Evolutionary conservation across 805 yeast genomes (phyloP).

Genomic region (Hanseniaspora pseudoguilliermondii): DNA sequence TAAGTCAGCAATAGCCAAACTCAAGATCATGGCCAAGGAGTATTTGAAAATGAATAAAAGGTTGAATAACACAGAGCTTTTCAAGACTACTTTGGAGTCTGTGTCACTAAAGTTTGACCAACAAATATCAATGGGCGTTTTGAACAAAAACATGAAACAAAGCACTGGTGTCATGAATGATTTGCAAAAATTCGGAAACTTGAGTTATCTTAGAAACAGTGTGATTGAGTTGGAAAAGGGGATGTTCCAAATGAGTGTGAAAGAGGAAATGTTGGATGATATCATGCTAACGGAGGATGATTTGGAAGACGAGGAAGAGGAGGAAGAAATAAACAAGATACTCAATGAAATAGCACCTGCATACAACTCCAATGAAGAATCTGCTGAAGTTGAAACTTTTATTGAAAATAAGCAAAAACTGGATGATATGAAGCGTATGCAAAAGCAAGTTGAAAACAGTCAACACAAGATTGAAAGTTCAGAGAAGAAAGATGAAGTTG

Average conservation of each 20-base stretch:
- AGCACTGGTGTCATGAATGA: constrained; percentile 79
- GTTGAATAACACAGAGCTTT: constrained; percentile 18
- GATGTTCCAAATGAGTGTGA: constrained; percentile 70
- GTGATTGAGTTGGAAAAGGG: constrained; percentile 82
- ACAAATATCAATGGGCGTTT: constrained; percentile 71
- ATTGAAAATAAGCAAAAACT: constrained; percentile 20
- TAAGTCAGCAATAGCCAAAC: constrained; percentile 29
- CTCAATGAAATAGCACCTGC: constrained; percentile 31
- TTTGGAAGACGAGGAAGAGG: constrained; percentile 53
- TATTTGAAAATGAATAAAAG: constrained; percentile 61
- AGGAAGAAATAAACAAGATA: constrained; percentile 55
- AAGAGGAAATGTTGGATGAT: constrained; percentile 92
- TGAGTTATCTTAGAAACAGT: constrained; percentile 70
- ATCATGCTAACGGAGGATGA: constrained; percentile 52
- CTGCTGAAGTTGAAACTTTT: constrained; percentile 30
- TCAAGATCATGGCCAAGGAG: constrained; percentile 72
- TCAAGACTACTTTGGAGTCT: constrained; percentile 73
- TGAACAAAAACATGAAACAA: constrained; percentile 68
- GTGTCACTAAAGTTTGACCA: constrained; percentile 83
- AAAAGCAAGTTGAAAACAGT: constrained; percentile 10
- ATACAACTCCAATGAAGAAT: background rate
- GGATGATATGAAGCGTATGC: constrained; percentile 18
- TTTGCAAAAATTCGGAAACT: constrained; percentile 59
- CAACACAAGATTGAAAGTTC: constrained; percentile 17
- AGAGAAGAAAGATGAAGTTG: constrained; percentile 28